Evolutionary conservation across 495 filamentous ascomycete genomes (phyloP), one percentile per base, ranked within the genome.

Genomic region (Aspergillus hancockii): DNA sequence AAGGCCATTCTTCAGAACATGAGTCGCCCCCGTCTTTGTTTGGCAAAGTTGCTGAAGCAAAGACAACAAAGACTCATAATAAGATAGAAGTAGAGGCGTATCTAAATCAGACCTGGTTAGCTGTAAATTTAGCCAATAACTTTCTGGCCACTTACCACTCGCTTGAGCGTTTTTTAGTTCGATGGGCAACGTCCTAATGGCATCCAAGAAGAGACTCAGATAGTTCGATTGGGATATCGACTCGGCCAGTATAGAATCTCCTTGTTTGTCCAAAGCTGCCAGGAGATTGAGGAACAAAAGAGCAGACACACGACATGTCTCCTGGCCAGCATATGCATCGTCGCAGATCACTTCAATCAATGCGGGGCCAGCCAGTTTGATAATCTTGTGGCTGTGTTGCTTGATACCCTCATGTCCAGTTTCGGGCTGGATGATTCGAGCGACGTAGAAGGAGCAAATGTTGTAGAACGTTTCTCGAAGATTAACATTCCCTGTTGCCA

Each of bases 331-430:
- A 70, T 92, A 91, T 53, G 92, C 94, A 78, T 99, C 94, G 70
- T 98, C 93, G 68, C 92, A 97, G 57, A 96, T 81, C 14, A 90
- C 85, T 66, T 94, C 90, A 50, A 98, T 81, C 8, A 96, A 77
- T 55, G 85, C 82, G 60, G 90, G 87, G 53, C 94, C 92, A 34
- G 88, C 82, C 18, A 83, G 73, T 62, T 89, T 92, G 64, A 98
- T 82, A 3, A 88, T 86, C 58, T 87, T 88, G 54, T 88, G 84
- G 41, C 83, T 89, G 61, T 91, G 87, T 47, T 81, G 79, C 46
- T 80, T 78, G 7, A 79, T 76, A 25, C 54, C 68, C 12, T 72
- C 67, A 47, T 77, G 68, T n/a, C 63, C 61, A 21, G 67, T 53
- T 22, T 66, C 63, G 3, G 71, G 66, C 55, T 67, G 69, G 84